A percentile compares a stretch with the other conserved stretches of the same genome.
phyloP scores from a whole-genome alignment of 495 filamentous ascomycete genomes.

The Cryomyces antarcticus region DNA sequence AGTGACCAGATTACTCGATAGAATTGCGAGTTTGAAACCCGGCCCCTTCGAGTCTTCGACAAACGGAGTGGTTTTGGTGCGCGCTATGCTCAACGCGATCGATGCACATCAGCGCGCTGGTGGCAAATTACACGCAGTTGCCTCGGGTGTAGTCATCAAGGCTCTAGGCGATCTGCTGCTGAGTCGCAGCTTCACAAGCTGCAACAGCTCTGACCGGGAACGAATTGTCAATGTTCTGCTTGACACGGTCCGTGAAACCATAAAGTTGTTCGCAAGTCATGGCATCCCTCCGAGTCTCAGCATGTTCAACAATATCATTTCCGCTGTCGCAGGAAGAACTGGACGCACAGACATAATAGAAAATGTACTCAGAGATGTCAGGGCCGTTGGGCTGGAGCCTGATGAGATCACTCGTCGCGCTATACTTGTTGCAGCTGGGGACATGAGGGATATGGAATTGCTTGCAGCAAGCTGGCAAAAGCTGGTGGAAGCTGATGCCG shows the following conservation, averaged over 20 bases:
- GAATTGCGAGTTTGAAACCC: neutral
- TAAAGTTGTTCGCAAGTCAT: slow-evolving; percentile 11
- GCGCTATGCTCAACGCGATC: slow-evolving; percentile 16
- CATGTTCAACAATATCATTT: slow-evolving; percentile 22
- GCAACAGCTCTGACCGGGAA: neutral
- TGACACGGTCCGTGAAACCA: slow-evolving; percentile 2
- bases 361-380: slow-evolving; percentile 12
- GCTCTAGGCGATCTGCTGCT: slow-evolving; percentile 4
- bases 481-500: slow-evolving; percentile 1
- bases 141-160: slow-evolving; percentile 10
- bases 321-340: slow-evolving; percentile 16
- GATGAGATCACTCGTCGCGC: slow-evolving; percentile 17
- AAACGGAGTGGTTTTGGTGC: slow-evolving; percentile 4
- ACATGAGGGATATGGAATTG: slow-evolving; percentile 10
- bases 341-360: slow-evolving; percentile 13
- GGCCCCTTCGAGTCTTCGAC: too few species aligned
- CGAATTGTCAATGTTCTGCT: neutral
- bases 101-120: slow-evolving; percentile 20
- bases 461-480: slow-evolving; percentile 7
- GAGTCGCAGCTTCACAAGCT: neutral
- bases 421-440: slow-evolving; percentile 16
- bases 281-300: slow-evolving; percentile 7
- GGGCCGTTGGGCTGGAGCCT: slow-evolving; percentile 8
- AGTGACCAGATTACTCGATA: neutral
- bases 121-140: slow-evolving; percentile 11